phyloP scores from a whole-genome alignment of 2,329 filamentous ascomycete genomes.

The Ophiostoma himal-ulmi region DNA sequence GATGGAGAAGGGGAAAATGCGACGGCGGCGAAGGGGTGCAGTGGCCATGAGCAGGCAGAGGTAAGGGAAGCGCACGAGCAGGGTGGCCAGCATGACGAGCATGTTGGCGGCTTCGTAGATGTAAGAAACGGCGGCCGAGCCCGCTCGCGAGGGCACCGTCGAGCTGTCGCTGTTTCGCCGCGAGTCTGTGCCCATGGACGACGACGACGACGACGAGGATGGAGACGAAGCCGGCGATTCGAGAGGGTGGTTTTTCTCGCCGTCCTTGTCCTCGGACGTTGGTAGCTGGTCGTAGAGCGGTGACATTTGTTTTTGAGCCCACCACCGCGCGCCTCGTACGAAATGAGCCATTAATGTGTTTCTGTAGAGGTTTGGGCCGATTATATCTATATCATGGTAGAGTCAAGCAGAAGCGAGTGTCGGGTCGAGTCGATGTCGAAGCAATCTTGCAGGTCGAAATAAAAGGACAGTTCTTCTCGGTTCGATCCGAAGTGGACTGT shows the following conservation, averaged over 20 bases:
- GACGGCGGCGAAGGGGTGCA: constrained; percentile 15
- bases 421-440: not conserved
- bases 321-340: not conserved
- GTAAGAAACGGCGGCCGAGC: not conserved
- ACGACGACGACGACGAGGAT: not conserved
- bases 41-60: constrained; percentile 14
- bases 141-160: not conserved
- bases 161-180: constrained; percentile 10
- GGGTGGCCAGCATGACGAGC: constrained; percentile 6
- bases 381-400: not conserved
- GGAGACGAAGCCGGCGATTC: not conserved
- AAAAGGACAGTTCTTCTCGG: not conserved
- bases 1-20: not conserved
- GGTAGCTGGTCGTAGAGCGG: constrained; percentile 4
- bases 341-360: constrained; percentile 5
- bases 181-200: not conserved
- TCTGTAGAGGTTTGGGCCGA: not conserved
- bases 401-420: not conserved
- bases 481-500: not conserved
- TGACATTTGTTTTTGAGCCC: not conserved
- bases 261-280: not conserved
- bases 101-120: not conserved
- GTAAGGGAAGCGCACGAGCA: constrained; percentile 8
- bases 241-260: not conserved
- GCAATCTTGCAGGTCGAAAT: not conserved